Base-by-base conservation (phyloP, 441 rosid species). In the Corymbia calophylla region DNA sequence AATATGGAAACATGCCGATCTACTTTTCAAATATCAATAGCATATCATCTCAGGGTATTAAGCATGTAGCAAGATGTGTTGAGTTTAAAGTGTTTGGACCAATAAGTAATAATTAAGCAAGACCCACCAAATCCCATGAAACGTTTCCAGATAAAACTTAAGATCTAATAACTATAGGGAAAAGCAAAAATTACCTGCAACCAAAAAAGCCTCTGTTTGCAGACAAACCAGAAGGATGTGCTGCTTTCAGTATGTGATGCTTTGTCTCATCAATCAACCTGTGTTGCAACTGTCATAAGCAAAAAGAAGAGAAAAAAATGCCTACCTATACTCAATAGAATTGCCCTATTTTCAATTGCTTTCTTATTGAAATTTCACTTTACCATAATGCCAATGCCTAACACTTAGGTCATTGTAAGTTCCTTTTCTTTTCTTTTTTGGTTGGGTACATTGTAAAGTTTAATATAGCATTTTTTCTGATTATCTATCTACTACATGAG, bases 221-320 rank as follows among this genome's bases (percentile, higher is more conserved):
- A 55, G 99, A 98, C 93, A 98, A 95, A 91, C 99, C 99, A 91
- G 99, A 98, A 64, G 99, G 99, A 95, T 98, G 99, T 44, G 99
- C 99, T 87, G 99, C 97, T 93, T 96, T 96, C 91, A 97, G 97
- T 89, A 97, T 94, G 91, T 96, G 95, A 95, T 98, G 99, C 91
- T 94, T 98, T 89, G 92, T 93, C 92, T 91, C 96, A 92, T 97
- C 97, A 90, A 98, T 96, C 92, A 97, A 94, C 94, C 99, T 98
- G 95, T 31, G 86, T 49, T 47, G 86, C 19, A 87, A 39, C 23
- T 44, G 53, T 86, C 27, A 55, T 49, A 77, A 44, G 62, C 90
- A 82, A 51, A 66, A 25, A 84, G 15, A 27, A 73, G 44, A 31
- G 56, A 7, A 48, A 35, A n/a, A 47, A 18, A 58, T 21, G 87